Conservation (phyloP, 257 asterid genomes). For the Plantago ovata region DNA sequence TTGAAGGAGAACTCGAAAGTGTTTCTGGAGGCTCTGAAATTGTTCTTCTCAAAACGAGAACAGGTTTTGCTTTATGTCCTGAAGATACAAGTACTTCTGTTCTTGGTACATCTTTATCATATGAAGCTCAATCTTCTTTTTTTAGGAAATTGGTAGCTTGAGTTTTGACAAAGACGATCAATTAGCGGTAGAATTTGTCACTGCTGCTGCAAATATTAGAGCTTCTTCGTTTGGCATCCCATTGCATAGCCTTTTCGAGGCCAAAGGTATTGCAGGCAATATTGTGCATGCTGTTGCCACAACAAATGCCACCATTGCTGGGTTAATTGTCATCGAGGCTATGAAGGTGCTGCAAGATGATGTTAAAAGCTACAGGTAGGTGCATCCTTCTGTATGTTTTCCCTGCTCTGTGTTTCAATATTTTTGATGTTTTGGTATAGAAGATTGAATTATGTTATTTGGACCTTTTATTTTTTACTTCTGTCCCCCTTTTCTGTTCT, state of each 20-base stretch:
- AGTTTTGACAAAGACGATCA: slow-evolving; percentile 97
- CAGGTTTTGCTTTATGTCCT: slow-evolving; percentile 50
- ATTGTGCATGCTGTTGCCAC: slow-evolving; percentile 99
- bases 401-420: background rate
- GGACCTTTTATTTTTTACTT: background rate
- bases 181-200: slow-evolving; percentile 92
- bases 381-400: slow-evolving; percentile 8
- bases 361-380: slow-evolving; percentile 62
- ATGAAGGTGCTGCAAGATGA: slow-evolving; percentile 87
- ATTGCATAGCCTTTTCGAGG: slow-evolving; percentile 91
- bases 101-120: slow-evolving; percentile 16
- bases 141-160: slow-evolving; percentile 89
- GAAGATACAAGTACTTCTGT: slow-evolving; percentile 11
- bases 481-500: too few species aligned
- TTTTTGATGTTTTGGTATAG: background rate
- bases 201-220: slow-evolving; percentile 98
- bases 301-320: slow-evolving; percentile 94
- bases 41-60: slow-evolving; percentile 61
- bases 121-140: slow-evolving; percentile 12
- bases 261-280: slow-evolving; percentile 98
- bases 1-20: slow-evolving; percentile 75
- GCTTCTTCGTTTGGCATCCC: slow-evolving; percentile 98
- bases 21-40: slow-evolving; percentile 74
- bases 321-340: slow-evolving; percentile 96
- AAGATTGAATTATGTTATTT: too few species aligned